A percentile compares a stretch with the other conserved stretches of the same genome.
These are phyloP conservation scores for Alternaria angustiovoidea DNA, from an alignment of 2,329 filamentous ascomycete species.

Conservation along the genomic window DNA sequence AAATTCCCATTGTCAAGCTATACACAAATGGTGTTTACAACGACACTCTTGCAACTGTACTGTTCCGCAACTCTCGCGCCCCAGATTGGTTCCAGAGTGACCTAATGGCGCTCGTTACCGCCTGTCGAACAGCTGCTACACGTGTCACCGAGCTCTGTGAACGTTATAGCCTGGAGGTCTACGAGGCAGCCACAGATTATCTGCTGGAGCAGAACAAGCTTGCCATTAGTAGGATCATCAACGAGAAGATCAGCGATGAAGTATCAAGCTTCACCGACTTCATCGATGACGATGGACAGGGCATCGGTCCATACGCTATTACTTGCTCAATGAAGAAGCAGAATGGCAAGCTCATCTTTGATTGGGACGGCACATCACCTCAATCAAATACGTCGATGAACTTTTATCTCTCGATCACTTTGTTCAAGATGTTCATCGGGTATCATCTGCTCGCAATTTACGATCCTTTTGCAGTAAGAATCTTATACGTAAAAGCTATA, in stretches of 20 bases:
- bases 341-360: slow-evolving; percentile 55
- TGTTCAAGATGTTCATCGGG: slow-evolving; percentile 63
- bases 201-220: slow-evolving; percentile 56
- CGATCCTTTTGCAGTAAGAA: slow-evolving; percentile 54
- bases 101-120: slow-evolving; percentile 57
- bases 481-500: neutral
- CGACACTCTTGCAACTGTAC: slow-evolving; percentile 53
- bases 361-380: slow-evolving; percentile 59
- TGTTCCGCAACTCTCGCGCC: slow-evolving; percentile 59
- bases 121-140: slow-evolving; percentile 56
- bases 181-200: slow-evolving; percentile 56
- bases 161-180: slow-evolving; percentile 56
- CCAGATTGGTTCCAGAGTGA: slow-evolving; percentile 61
- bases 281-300: slow-evolving; percentile 59
- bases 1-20: slow-evolving; percentile 60
- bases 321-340: slow-evolving; percentile 59
- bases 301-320: slow-evolving; percentile 57
- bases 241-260: slow-evolving; percentile 55
- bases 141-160: slow-evolving; percentile 57
- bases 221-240: slow-evolving; percentile 57
- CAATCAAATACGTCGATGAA: slow-evolving; percentile 59
- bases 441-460: slow-evolving; percentile 60
- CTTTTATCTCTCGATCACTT: slow-evolving; percentile 58
- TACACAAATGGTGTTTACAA: slow-evolving; percentile 57
- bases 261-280: slow-evolving; percentile 59